Conservation (phyloP, 495 filamentous ascomycete species). For the Lasiosphaeriaceae sp. region DNA sequence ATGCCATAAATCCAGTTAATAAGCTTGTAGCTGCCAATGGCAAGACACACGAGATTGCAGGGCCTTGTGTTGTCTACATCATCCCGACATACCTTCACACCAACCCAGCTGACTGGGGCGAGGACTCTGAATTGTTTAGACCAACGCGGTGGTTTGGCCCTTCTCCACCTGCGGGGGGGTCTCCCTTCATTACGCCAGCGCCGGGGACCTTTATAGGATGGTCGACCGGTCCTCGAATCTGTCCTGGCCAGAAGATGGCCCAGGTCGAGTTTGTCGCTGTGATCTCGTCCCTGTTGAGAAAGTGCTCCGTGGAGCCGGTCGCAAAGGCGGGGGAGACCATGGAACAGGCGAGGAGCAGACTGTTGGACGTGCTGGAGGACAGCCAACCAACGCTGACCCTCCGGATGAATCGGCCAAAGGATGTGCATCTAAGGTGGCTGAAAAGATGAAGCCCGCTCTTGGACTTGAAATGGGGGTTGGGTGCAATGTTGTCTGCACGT, state of each 20-base stretch:
- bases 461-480: no score
- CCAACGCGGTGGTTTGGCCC: slow-evolving; percentile 51
- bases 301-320: slow-evolving; percentile 24
- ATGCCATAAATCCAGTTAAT: background rate
- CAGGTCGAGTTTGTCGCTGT: slow-evolving; percentile 50
- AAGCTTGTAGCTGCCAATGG: background rate
- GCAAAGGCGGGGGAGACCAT: slow-evolving; percentile 24
- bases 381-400: slow-evolving; percentile 29
- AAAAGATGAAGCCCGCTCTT: no score
- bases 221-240: slow-evolving; percentile 40
- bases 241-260: slow-evolving; percentile 47
- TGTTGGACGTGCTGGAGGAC: slow-evolving; percentile 27
- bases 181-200: slow-evolving; percentile 22
- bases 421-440: slow-evolving; percentile 19
- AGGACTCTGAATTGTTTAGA: slow-evolving; percentile 46
- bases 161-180: slow-evolving; percentile 2
- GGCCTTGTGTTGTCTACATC: slow-evolving; percentile 41
- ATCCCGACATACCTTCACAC: slow-evolving; percentile 52
- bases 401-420: slow-evolving; percentile 32
- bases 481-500: no score
- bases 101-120: slow-evolving; percentile 47
- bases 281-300: slow-evolving; percentile 36
- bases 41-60: background rate
- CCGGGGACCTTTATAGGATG: slow-evolving; percentile 43
- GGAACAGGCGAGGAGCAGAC: slow-evolving; percentile 20